Percentiles rank a stretch among this genome's conserved stretches.
Evolutionary conservation across 345 rosid species (phyloP).

Genomic region (Hypericum androsaemum): DNA sequence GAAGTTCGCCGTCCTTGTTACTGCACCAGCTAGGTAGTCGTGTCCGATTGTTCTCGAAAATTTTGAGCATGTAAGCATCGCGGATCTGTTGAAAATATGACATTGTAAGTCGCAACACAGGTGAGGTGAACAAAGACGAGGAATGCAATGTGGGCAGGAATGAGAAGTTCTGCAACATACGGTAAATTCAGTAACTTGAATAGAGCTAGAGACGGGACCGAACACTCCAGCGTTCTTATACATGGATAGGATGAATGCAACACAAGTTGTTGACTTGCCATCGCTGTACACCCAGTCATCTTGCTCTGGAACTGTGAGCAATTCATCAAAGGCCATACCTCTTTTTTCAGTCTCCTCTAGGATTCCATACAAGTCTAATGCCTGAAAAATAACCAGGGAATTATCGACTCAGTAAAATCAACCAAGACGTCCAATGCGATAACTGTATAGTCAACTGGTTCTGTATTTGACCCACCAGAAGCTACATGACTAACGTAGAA

Average conservation of each 20-base stretch:
- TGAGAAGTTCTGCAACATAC: conserved; percentile 29
- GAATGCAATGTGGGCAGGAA: not conserved
- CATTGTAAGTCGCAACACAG: not conserved
- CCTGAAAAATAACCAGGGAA: conserved; percentile 27
- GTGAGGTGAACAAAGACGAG: not conserved
- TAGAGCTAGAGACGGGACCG: conserved; percentile 45
- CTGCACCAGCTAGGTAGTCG: conserved; percentile 79
- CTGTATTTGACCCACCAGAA: no score
- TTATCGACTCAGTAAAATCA: no score
- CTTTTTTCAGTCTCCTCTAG: conserved; percentile 72
- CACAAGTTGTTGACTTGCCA: conserved; percentile 91
- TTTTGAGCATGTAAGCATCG: conserved; percentile 79
- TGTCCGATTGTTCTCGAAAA: conserved; percentile 62
- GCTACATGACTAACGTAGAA: no score
- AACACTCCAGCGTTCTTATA: conserved; percentile 89
- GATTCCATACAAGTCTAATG: conserved; percentile 64
- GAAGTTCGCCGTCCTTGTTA: conserved; percentile 36
- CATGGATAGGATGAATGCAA: conserved; percentile 88
- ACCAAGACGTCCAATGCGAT: no score
- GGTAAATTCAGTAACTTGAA: conserved; percentile 96
- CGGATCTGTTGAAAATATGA: conserved; percentile 42
- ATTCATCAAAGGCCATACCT: conserved; percentile 67
- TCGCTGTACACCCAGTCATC: conserved; percentile 97
- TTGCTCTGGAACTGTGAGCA: conserved; percentile 84
- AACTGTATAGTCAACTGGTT: no score